A percentile compares a stretch with the other conserved stretches of the same genome.
Conservation (phyloP, 2,329 filamentous ascomycete species). For the Phialocephala subalpina region DNA sequence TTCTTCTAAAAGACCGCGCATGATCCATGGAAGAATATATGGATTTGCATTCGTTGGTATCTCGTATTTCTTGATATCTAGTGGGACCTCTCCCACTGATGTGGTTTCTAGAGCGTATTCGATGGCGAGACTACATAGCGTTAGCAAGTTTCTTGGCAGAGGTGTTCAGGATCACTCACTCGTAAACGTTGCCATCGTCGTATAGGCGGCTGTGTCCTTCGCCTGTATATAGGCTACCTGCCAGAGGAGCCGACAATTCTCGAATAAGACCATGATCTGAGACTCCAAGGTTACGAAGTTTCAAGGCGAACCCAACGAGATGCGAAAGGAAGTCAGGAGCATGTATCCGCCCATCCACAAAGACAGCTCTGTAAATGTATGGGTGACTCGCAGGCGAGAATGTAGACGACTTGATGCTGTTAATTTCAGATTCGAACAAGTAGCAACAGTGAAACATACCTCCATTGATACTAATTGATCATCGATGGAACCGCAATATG, state of each 20-base stretch:
- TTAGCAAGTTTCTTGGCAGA: constrained; percentile 20
- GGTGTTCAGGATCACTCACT: constrained; percentile 53
- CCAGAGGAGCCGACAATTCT: constrained; percentile 86
- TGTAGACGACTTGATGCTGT: constrained; percentile 70
- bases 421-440: constrained; percentile 22
- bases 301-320: constrained; percentile 90
- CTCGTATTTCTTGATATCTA: constrained; percentile 61
- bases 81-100: constrained; percentile 54
- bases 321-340: constrained; percentile 94
- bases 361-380: constrained; percentile 94
- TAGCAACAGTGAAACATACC: constrained; percentile 51
- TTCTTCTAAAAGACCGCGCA: constrained; percentile 92
- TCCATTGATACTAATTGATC: constrained; percentile 96
- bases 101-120: constrained; percentile 79
- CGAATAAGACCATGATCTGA: constrained; percentile 93
- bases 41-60: constrained; percentile 71
- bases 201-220: constrained; percentile 95
- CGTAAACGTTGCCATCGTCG: constrained; percentile 87
- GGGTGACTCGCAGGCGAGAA: constrained; percentile 88
- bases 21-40: constrained; percentile 93
- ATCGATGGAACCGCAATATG: constrained; percentile 93
- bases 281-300: constrained; percentile 91
- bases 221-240: constrained; percentile 88
- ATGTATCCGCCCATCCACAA: constrained; percentile 91
- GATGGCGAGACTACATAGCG: constrained; percentile 64